A percentile compares a stretch with the other conserved stretches of the same genome.
Conservation (phyloP, 2,329 filamentous ascomycete species). For the Bertia moriformis region DNA sequence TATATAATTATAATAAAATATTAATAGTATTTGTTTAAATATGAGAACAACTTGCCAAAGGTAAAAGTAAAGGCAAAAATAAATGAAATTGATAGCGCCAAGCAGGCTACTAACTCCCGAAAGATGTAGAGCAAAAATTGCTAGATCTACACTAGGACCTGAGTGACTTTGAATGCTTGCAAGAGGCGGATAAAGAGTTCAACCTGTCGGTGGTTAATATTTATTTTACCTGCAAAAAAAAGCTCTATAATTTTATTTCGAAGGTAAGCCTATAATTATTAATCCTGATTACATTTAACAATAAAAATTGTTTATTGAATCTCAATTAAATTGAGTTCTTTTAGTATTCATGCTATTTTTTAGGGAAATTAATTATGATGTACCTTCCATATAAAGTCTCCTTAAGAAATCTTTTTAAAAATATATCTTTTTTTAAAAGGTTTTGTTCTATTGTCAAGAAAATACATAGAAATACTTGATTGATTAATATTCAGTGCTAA, state of each 20-base stretch:
- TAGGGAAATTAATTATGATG: not conserved
- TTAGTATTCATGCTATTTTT: slow-evolving; percentile 4
- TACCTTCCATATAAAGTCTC: not conserved
- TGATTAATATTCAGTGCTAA: not conserved
- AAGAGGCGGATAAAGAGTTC: slow-evolving; percentile 2
- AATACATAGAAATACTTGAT: slow-evolving; percentile 2
- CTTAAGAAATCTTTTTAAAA: slow-evolving; percentile 3
- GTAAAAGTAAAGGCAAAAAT: no score
- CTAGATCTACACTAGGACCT: not conserved
- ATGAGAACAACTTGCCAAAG: no score
- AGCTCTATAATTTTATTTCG: slow-evolving; percentile 7
- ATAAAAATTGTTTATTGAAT: slow-evolving; percentile 11
- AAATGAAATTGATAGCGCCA: no score
- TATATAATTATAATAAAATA: slow-evolving; percentile 2
- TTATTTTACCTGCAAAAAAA: slow-evolving; percentile 6
- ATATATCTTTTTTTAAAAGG: slow-evolving; percentile 2
- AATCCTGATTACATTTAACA: slow-evolving; percentile 12
- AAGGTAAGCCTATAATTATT: slow-evolving; percentile 10
- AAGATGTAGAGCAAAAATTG: no score
- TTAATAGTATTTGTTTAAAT: no score
- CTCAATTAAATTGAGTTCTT: slow-evolving; percentile 4
- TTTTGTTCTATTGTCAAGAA: slow-evolving; percentile 2
- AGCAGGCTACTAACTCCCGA: no score
- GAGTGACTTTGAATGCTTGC: not conserved
- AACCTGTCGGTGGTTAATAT: not conserved